phyloP scores from a whole-genome alignment of 177 flowering plant genomes.

The Vitis hybrid region DNA sequence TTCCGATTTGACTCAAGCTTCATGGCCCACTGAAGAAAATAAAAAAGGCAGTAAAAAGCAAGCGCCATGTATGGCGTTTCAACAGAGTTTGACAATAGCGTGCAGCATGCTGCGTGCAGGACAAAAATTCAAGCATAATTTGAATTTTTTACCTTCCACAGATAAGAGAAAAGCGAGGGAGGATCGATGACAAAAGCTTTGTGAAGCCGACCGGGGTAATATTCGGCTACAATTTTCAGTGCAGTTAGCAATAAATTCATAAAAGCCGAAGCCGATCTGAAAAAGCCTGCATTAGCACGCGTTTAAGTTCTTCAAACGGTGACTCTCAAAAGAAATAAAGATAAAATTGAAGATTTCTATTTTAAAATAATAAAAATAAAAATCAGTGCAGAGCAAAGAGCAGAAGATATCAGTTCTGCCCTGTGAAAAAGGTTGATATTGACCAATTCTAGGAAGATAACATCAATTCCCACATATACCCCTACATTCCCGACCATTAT shows the following conservation, averaged over 20 bases:
- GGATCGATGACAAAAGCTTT: conserved; percentile 91
- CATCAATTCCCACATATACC: conserved; percentile 33
- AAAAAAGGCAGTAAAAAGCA: neutral
- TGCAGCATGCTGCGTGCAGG: neutral
- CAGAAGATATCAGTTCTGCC: conserved; percentile 6
- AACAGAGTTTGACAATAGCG: neutral
- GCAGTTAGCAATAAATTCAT: conserved; percentile 71
- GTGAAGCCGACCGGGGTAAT: conserved; percentile 82
- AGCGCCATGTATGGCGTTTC: neutral
- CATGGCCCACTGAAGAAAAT: neutral
- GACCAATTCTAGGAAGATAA: conserved; percentile 18
- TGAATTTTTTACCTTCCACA: conserved; percentile 81
- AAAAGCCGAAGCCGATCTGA: conserved; percentile 94
- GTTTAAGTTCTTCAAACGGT: neutral
- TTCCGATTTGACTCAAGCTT: conserved; percentile 12
- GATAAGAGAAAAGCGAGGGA: conserved; percentile 84
- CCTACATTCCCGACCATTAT: conserved; percentile 16
- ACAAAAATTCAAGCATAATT: neutral
- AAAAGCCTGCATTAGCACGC: conserved; percentile 73
- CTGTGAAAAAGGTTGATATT: conserved; percentile 6
- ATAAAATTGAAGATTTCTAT: neutral
- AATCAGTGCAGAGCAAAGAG: neutral
- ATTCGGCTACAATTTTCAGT: conserved; percentile 73
- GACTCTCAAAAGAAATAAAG: neutral
- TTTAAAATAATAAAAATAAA: conserved; percentile 1